Evolutionary conservation across 331 rosid genomes (phyloP), one percentile per base, ranked within the genome.

Genomic region (Telfairia occidentalis): DNA sequence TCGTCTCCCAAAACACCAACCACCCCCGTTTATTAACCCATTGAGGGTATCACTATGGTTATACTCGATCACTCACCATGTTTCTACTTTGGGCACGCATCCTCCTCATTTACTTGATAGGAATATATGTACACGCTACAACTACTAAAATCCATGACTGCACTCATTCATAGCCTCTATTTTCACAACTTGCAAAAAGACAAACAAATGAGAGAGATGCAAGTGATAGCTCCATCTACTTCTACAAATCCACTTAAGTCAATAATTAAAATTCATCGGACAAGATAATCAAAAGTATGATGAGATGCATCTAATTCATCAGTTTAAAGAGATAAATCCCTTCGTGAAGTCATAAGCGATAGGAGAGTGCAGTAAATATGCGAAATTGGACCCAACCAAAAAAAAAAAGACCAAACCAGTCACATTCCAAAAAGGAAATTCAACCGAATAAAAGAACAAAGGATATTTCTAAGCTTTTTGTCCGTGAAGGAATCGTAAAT

Each of bases 381-480:
- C 40, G 43, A 1, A 32, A 30, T 60, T 16, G 18, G 5, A 15
- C 8, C 60, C 24, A 3, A n/a, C n/a, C 12, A 7, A 0, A 23
- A 54, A 53, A 53, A 53, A 0, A 1, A 50, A 50, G 12, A 50
- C 76, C 26, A 4, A 38, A 4, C 9, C 5, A 1, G 34, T 3
- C 28, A 46, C 18, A 3, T 32, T 7, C 54, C 9, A 42, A 35
- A 12, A 1, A n/a, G n/a, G n/a, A n/a, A n/a, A n/a, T n/a, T n/a
- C n/a, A n/a, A n/a, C n/a, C n/a, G n/a, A n/a, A 55, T 1, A 3
- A 42, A 46, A 29, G 7, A 10, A 58, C 7, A 30, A 1, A 91
- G 97, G 98, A 93, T 93, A 93, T 93, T 86, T 50, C 85, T 84
- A 4, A 94, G 96, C 46, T 73, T 91, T 42, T 42, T 81, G 28